These are phyloP conservation scores for Globisporangium camurandrum DNA, from an alignment of 352 stramenopile genomes.

Conservation along the genomic window DNA sequence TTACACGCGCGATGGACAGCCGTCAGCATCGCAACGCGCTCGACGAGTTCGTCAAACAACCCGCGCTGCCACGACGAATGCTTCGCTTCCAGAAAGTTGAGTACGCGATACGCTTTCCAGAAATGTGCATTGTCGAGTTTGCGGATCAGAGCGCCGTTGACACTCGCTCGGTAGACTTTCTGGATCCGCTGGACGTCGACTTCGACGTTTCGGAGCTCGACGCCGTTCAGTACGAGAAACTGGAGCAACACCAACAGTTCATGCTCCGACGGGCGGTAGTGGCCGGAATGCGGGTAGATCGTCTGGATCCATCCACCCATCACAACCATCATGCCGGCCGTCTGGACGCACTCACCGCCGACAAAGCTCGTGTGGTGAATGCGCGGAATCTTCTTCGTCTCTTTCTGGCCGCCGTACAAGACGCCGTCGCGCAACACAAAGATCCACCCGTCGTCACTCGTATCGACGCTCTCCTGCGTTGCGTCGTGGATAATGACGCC, in stretches of 20 bases:
- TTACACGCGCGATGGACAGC: no score
- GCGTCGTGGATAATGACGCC: slow-evolving; percentile 57
- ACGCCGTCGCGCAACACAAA: slow-evolving; percentile 94
- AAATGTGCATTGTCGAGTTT: slow-evolving; percentile 85
- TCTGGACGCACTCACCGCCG: slow-evolving; percentile 93
- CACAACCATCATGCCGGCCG: slow-evolving; percentile 95
- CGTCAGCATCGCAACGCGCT: slow-evolving; percentile 49
- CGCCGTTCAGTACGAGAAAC: slow-evolving; percentile 87
- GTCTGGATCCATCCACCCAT: slow-evolving; percentile 85
- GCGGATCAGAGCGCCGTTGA: slow-evolving; percentile 61
- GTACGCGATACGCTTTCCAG: slow-evolving; percentile 67
- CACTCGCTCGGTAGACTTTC: slow-evolving; percentile 89
- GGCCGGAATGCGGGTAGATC: slow-evolving; percentile 96
- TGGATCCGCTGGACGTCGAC: slow-evolving; percentile 95
- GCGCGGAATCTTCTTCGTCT: slow-evolving; percentile 89
- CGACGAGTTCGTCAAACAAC: slow-evolving; percentile 74
- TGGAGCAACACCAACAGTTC: slow-evolving; percentile 92
- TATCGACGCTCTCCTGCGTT: slow-evolving; percentile 78
- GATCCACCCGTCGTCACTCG: slow-evolving; percentile 93
- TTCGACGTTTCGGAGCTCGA: slow-evolving; percentile 86
- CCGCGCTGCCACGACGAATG: slow-evolving; percentile 67
- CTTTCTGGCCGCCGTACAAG: slow-evolving; percentile 92
- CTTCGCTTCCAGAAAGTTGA: slow-evolving; percentile 71
- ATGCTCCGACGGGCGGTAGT: slow-evolving; percentile 94
- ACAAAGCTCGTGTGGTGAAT: slow-evolving; percentile 99